Conservation (phyloP, 305 asterid genomes). For the Fraxinus latifolia region DNA sequence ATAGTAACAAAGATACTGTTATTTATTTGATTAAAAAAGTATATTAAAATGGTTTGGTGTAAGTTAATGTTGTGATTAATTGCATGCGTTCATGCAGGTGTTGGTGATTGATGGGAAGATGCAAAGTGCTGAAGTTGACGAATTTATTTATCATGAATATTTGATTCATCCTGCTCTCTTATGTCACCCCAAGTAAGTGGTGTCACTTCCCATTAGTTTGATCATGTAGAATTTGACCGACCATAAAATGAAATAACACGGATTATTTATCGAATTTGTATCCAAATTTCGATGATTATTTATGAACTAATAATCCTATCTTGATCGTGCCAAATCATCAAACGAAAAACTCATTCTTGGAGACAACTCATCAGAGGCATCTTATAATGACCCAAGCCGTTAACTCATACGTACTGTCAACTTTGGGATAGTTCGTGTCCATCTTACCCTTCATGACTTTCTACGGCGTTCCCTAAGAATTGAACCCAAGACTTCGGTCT, state of each 20-base stretch:
- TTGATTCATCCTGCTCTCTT: slow-evolving; percentile 92
- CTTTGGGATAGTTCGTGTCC: neutral
- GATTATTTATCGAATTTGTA: neutral
- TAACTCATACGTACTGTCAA: neutral
- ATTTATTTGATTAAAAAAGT: neutral
- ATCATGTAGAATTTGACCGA: neutral
- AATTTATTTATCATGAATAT: slow-evolving; percentile 92
- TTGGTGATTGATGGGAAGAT: slow-evolving; percentile 97
- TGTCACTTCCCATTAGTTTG: neutral
- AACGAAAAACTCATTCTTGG: neutral
- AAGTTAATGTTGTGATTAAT: neutral
- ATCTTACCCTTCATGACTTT: neutral
- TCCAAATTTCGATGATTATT: neutral
- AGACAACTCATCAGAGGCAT: neutral
- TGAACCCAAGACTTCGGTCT: neutral
- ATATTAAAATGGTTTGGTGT: neutral
- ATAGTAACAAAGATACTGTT: too few species aligned
- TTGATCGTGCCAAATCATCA: neutral
- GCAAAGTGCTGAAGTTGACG: slow-evolving; percentile 98
- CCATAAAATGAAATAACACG: too few species aligned
- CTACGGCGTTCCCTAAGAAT: neutral
- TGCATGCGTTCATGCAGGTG: slow-evolving; percentile 42
- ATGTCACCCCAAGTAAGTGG: slow-evolving; percentile 75
- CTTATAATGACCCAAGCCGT: neutral
- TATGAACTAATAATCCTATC: neutral